Base-by-base conservation (phyloP, 306 rosid genomes). In the Dryas drummondii region DNA sequence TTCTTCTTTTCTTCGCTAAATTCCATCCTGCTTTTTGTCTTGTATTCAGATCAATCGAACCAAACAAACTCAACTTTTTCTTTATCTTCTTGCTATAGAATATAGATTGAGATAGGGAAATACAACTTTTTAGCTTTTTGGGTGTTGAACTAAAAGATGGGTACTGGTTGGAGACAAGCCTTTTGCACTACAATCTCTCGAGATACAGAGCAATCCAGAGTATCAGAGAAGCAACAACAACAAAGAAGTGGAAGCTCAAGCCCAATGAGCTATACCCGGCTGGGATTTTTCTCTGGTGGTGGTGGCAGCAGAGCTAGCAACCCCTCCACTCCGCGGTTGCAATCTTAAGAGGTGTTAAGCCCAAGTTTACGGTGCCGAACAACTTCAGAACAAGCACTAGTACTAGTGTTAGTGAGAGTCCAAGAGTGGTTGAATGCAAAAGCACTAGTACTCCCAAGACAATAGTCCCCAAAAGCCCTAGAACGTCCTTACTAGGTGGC, bases 121-220 rank as follows among this genome's bases (percentile, higher is more conserved):
- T 22, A 22, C 22, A 22, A 22, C 22, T 22, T 22, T 22, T 22
- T 32, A 32, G 51, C 78, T 13, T 57, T 45, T 45, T 15, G 22
- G 5, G 9, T 32, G 19, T 72, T 58, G 22, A 71, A 73, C 57
- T 44, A 70, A 82, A 69, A 40, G 74, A 92, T 94, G 99, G 97
- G 96, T 47, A 92, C 93, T 7, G 93, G 98, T 54, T 94, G 99
- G 99, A 88, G 98, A 78, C 87, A 94, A 84, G 97, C 96, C 10
- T 94, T 94, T 73, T 94, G 99, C 82, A 87, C 96, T 1, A 84
- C 91, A 0, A 46, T 87, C 3, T 70, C 82, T 53, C 84, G 93
- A 14, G 93, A 90, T 78, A 83, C 90, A 50, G 91, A 87, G 1
- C 49, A 41, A 14, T 81, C 88, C 5, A 76, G 70, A 66, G 16